Base-by-base conservation (phyloP, 805 yeast species). In the Kuraishia cidri region DNA sequence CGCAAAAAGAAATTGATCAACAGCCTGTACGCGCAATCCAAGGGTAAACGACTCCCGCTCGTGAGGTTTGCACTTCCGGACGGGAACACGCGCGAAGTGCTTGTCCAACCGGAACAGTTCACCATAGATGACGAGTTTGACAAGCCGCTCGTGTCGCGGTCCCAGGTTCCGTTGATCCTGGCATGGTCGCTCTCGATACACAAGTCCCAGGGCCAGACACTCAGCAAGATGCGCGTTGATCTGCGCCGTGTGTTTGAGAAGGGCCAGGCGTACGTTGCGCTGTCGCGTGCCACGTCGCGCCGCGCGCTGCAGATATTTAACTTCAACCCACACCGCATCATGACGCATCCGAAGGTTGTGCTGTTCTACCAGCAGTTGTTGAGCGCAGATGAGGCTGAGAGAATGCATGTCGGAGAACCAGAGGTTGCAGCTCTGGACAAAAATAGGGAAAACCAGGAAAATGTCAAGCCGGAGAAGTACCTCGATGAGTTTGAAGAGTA, bases 101-200 rank as follows among this genome's bases (percentile, higher is more conserved):
- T 88, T 9, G 81, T 87, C 3, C 81, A 76, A 40, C 86, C 88
- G 0, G 97, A 90, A 49, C 65, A 65, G 10, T 90, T 96, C 86
- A 69, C 67, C 0, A 63, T 84, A 15, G 90, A 79, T 41, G 94
- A 86, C 53, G 86, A 81, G 32, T 58, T 66, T 16, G 85, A 80
- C 14, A 64, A 64, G 6, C 72, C 79, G 0, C 43, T 85, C 10
- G 95, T 84, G 1, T 65, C 80, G 2, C 64, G 97, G 45, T 63
- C 41, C 0, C 94, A 83, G 48, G 43, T 81, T 3, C 94, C 94
- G 1, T 58, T 83, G 20, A 60, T 80, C 36, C 56, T 83, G 24
- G 76, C 92, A 16, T 83, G 92, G 92, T 87, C 94, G 0, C 52
- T 83, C 43, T 83, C 92, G 0, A 83, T 83, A 32, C 94, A 83